Conservation (phyloP, 1,284 basidiomycete genomes). For the Microbotryum silenes-acaulis region DNA sequence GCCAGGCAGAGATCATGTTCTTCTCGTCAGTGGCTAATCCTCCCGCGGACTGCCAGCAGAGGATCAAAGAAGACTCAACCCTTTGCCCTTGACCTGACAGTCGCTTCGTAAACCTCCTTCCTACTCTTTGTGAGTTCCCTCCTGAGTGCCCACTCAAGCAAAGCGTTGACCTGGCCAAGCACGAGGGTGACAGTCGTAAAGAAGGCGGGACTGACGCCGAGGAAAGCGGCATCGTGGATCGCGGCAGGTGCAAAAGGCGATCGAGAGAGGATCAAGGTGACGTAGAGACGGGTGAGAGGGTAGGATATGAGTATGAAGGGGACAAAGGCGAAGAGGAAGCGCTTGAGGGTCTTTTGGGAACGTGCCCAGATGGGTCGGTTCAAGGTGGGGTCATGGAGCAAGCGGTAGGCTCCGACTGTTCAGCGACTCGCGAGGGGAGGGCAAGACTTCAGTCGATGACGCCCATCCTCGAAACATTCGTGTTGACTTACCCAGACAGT, state of each 20-base stretch:
- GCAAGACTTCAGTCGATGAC: too few relatives aligned
- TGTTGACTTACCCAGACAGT: constrained; percentile 23
- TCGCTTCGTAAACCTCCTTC: constrained; percentile 32
- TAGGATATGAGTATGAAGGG: constrained; percentile 19
- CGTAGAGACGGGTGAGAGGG: constrained; percentile 30
- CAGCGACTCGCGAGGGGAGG: background rate
- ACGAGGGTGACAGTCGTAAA: constrained; percentile 26
- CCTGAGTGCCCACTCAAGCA: constrained; percentile 31
- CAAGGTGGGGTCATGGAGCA: constrained; percentile 27
- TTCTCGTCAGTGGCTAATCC: background rate
- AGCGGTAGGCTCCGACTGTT: constrained; percentile 34
- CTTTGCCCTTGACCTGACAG: constrained; percentile 33
- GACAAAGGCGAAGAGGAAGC: constrained; percentile 10
- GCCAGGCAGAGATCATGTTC: background rate
- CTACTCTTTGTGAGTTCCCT: constrained; percentile 27
- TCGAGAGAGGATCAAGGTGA: constrained; percentile 30
- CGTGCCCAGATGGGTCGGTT: constrained; percentile 31
- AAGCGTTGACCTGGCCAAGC: constrained; percentile 21
- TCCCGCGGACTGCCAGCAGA: background rate
- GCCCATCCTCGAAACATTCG: background rate
- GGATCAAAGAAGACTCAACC: constrained; percentile 1
- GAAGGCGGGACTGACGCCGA: constrained; percentile 17
- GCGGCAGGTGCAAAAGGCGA: constrained; percentile 25
- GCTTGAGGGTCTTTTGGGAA: constrained; percentile 15
- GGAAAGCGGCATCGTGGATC: constrained; percentile 26